Percentiles rank a stretch among this genome's conserved stretches.
These are phyloP conservation scores for Leonotis leonurus DNA, from an alignment of 257 asterid genomes.

Conservation along the genomic window DNA sequence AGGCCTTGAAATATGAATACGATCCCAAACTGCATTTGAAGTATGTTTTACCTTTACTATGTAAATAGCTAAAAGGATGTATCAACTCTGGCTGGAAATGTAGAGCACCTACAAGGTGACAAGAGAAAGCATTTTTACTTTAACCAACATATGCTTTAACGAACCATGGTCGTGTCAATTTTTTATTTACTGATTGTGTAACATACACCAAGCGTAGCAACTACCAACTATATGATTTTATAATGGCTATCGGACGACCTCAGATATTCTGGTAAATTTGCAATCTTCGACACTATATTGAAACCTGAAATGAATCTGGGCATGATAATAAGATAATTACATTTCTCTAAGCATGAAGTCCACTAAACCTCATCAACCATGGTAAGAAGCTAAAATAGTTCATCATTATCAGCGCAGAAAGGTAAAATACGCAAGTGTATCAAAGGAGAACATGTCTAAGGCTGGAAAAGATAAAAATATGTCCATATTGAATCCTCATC, in stretches of 20 bases:
- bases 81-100: too few relatives aligned
- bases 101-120: not conserved
- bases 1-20: not conserved
- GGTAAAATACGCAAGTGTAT: not conserved
- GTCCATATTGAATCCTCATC: not conserved
- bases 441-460: not conserved
- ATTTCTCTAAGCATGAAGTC: conserved; percentile 4
- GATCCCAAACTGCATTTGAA: not conserved
- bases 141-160: not conserved
- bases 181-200: not conserved
- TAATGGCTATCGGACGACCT: too few relatives aligned
- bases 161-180: not conserved
- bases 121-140: not conserved
- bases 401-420: not conserved
- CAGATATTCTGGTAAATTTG: not conserved
- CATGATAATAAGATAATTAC: conserved; percentile 13
- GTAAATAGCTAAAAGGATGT: not conserved
- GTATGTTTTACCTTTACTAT: not conserved
- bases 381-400: conserved; percentile 2
- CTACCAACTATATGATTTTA: too few relatives aligned
- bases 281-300: not conserved
- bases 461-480: not conserved
- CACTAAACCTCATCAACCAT: conserved; percentile 8
- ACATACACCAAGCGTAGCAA: not conserved
- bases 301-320: not conserved